A percentile compares a stretch with the other conserved stretches of the same genome.
phyloP scores from a whole-genome alignment of 1,284 basidiomycete genomes.

The Leccinum griseonigrum region DNA sequence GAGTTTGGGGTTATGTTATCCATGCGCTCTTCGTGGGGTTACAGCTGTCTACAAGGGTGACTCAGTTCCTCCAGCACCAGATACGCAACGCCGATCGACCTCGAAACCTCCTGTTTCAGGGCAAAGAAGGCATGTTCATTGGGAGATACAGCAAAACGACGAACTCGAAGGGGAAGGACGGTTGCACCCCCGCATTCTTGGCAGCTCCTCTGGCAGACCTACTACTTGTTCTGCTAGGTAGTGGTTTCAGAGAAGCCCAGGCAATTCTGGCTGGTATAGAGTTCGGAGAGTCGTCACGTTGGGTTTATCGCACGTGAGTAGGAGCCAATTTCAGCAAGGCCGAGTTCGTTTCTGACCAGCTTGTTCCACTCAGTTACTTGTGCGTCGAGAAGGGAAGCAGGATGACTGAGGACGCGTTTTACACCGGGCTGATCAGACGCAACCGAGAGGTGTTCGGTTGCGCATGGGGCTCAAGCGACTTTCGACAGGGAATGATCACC shows the following conservation, averaged over 20 bases:
- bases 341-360: background rate
- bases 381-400: background rate
- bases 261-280: slow-evolving; percentile 1
- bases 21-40: slow-evolving; percentile 3
- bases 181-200: slow-evolving; percentile 7
- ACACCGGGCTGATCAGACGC: background rate
- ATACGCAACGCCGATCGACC: slow-evolving; percentile 1
- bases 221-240: background rate
- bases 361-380: slow-evolving; percentile 8
- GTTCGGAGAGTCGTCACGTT: background rate
- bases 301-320: slow-evolving; percentile 2
- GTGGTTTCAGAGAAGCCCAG: slow-evolving; percentile 8
- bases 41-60: background rate
- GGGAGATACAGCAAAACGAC: slow-evolving; percentile 8
- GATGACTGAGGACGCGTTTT: background rate
- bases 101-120: slow-evolving; percentile 6
- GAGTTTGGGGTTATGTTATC: background rate
- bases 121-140: background rate
- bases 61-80: slow-evolving; percentile 4
- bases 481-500: slow-evolving; percentile 8
- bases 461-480: slow-evolving; percentile 8
- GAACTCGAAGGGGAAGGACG: background rate
- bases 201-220: background rate
- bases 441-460: slow-evolving; percentile 2
- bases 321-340: background rate